A percentile compares a stretch with the other conserved stretches of the same genome.
Evolutionary conservation across 1,284 basidiomycete species (phyloP).

Genomic region (Boletus calvinii): DNA sequence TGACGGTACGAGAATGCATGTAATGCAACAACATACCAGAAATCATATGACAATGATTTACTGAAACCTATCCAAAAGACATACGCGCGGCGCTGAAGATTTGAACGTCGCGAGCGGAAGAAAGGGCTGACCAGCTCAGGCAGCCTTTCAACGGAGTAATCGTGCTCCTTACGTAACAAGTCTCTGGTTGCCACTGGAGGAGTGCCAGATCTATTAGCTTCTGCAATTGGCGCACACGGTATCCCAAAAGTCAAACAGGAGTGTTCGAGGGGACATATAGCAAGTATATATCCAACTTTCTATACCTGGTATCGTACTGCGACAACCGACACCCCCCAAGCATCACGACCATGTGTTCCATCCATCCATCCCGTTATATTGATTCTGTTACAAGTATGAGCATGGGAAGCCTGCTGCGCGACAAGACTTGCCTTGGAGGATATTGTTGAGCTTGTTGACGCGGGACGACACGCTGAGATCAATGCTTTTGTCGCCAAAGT

Average conservation of each 20-base stretch:
- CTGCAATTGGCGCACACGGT: background rate
- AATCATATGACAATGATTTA: conserved; percentile 15
- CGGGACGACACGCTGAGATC: conserved; percentile 92
- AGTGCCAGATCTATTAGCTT: conserved; percentile 1
- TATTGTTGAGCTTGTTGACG: conserved; percentile 92
- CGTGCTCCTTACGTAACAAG: background rate
- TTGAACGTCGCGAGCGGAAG: background rate
- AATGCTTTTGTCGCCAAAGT: conserved; percentile 98
- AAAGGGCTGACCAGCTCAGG: background rate
- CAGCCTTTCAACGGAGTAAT: no score
- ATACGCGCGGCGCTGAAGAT: background rate
- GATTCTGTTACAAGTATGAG: conserved; percentile 34
- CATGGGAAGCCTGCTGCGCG: background rate
- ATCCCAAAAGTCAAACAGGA: background rate
- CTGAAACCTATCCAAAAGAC: background rate
- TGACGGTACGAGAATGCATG: background rate
- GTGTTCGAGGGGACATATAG: conserved; percentile 3
- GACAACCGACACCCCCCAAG: background rate
- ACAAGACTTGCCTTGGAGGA: conserved; percentile 66
- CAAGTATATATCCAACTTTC: conserved; percentile 13
- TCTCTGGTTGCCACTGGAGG: no score
- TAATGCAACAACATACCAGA: conserved; percentile 13
- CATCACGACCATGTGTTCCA: conserved; percentile 3
- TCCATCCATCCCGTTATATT: conserved; percentile 26
- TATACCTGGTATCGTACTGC: conserved; percentile 7